Evolutionary conservation across 768 basidiomycete species (phyloP), one percentile per base, ranked within the genome.

Genomic region (Mycena leptocephala): DNA sequence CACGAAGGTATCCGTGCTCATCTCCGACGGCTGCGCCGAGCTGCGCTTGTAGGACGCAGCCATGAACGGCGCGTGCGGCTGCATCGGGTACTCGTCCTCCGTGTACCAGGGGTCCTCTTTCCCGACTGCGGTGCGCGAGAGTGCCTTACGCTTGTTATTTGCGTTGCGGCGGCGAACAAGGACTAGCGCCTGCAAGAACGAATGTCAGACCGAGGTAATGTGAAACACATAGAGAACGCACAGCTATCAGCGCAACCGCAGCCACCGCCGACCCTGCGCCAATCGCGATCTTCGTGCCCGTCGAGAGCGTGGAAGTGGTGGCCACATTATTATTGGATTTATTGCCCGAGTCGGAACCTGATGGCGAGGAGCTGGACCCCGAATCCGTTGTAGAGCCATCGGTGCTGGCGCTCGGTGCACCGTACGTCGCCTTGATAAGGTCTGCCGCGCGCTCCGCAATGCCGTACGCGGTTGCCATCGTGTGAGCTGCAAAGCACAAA

Each of bases 391-490:
- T 9, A 37, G 71, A 64, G 22, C 48, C 20, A 20, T 48, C 55
- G 14, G 46, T 35, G 32, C 24, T 61, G 10, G 35, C 5, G 37
- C 16, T 61, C 32, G 24, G 24, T 5, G 35, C 77, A 30, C 48
- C 64, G 26, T 78, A 35, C 28, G 55, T 39, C 26, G 75, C 72
- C 66, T 79, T 79, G 64, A 79, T 79, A 6, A 79, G 8, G 18
- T 74, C 75, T 41, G 78, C 78, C 33, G 80, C 80, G 32, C 63
- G 76, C 66, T 81, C 80, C 1, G 80, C 80, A 28, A 81, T 61
- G 2, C 78, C 80, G 30, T 81, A 81, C 22, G 80, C 68, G 20
- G 80, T 81, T 30, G 72, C 66, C 76, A 77, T 77, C 46, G 76
- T 77, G 61, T 78, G 79, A 28, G 77, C 77, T 68, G 43, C 28